Evolutionary conservation across 108 stramenopile species (phyloP).

Genomic region (Pseudonitzschia multiseries): DNA sequence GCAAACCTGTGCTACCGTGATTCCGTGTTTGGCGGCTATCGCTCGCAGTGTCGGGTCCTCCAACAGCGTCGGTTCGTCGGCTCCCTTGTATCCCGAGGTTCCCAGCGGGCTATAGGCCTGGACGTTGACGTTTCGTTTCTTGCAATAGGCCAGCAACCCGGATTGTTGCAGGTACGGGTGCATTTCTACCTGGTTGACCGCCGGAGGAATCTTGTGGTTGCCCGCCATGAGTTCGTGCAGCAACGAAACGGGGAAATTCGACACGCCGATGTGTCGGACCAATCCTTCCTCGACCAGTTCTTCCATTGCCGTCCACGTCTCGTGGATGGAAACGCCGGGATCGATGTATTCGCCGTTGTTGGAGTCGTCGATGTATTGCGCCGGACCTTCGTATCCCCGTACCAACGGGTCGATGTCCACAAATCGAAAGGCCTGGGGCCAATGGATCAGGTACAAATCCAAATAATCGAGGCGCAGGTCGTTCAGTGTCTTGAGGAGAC

Average conservation of each 20-base stretch:
- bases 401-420: constrained; percentile 56
- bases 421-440: constrained; percentile 48
- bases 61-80: constrained; percentile 50
- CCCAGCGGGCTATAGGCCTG: constrained; percentile 88
- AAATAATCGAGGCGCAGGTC: constrained; percentile 86
- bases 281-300: constrained; percentile 64
- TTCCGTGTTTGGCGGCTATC: constrained; percentile 45
- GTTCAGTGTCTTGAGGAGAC: constrained; percentile 65
- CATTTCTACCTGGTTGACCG: constrained; percentile 87
- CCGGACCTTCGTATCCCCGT: constrained; percentile 9
- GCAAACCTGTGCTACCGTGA: constrained; percentile 59
- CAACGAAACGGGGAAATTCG: constrained; percentile 78
- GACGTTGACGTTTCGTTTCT: constrained; percentile 60
- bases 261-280: constrained; percentile 78
- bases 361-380: constrained; percentile 3
- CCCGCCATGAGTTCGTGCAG: constrained; percentile 74
- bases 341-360: constrained; percentile 10
- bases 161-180: constrained; percentile 85
- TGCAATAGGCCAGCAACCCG: constrained; percentile 69
- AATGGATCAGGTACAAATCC: constrained; percentile 89
- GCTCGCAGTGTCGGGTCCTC: constrained; percentile 51
- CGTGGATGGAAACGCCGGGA: constrained; percentile 40
- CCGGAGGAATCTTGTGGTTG: constrained; percentile 56
- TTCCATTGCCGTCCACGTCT: constrained; percentile 82
- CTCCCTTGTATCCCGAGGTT: not conserved